Conservation (phyloP, 306 rosid genomes). For the Prunus fruticosa region DNA sequence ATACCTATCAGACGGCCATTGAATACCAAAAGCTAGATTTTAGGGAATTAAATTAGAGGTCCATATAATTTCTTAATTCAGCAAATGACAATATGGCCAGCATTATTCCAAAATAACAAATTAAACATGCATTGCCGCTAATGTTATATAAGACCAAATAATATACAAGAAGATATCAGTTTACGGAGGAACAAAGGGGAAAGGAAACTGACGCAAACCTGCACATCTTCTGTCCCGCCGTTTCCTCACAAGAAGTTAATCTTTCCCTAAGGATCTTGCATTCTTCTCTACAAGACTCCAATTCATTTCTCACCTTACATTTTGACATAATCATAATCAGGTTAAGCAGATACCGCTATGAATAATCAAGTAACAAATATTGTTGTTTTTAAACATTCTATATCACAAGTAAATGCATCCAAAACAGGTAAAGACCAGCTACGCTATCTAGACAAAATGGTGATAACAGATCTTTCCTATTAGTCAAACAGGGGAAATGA, state of each 20-base stretch:
- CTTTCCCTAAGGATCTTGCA: constrained; percentile 44
- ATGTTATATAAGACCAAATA: background rate
- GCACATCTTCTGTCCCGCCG: constrained; percentile 32
- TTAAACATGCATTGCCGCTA: background rate
- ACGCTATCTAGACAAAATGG: background rate
- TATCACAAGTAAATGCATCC: background rate
- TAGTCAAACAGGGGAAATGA: background rate
- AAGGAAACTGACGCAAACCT: constrained; percentile 38
- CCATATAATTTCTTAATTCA: no score
- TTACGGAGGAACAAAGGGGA: background rate
- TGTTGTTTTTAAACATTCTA: background rate
- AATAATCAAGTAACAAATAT: background rate
- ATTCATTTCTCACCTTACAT: constrained; percentile 56
- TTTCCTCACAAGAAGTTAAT: constrained; percentile 34
- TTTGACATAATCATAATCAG: constrained; percentile 19
- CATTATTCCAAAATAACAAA: background rate
- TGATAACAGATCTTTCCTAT: background rate
- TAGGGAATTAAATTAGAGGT: background rate
- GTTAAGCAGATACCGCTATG: background rate
- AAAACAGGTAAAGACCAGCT: background rate
- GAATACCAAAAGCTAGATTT: background rate
- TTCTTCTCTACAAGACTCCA: constrained; percentile 61
- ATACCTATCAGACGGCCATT: background rate
- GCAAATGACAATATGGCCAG: background rate
- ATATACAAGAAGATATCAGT: background rate